Conservation (phyloP, 495 filamentous ascomycete genomes). For the Penicillium atrosanguineum region DNA sequence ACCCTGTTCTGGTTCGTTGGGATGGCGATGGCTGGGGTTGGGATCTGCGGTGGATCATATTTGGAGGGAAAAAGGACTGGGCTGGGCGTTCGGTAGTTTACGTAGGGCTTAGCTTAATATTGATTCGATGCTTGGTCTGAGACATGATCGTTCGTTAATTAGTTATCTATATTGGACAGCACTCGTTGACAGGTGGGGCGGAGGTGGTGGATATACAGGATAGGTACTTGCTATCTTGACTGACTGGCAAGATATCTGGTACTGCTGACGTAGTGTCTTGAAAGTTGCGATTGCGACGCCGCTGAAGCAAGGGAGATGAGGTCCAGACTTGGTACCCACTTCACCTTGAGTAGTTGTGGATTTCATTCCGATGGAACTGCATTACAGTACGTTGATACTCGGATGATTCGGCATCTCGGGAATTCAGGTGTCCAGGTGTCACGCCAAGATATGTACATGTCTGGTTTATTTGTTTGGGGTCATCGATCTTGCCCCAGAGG, state of each 20-base stretch:
- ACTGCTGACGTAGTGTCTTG: not conserved
- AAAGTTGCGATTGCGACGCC: not conserved
- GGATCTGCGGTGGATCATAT: not conserved
- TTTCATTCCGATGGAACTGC: not conserved
- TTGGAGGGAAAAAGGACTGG: not conserved
- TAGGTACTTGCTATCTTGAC: not conserved
- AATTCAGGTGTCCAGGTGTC: not conserved
- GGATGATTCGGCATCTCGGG: constrained; percentile 4
- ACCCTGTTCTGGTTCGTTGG: constrained; percentile 5
- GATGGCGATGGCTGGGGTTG: constrained; percentile 1
- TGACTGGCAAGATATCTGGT: not conserved
- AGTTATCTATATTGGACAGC: too few species aligned
- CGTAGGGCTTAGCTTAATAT: not conserved
- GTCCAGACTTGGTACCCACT: not conserved
- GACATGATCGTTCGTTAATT: too few species aligned
- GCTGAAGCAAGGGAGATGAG: constrained; percentile 14
- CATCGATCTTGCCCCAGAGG: too few species aligned
- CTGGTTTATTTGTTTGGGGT: too few species aligned
- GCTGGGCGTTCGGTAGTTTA: not conserved
- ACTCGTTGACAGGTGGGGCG: too few species aligned
- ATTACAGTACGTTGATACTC: constrained; percentile 1
- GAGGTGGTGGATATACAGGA: not conserved
- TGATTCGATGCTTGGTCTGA: too few species aligned
- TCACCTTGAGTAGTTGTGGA: not conserved
- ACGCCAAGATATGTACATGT: not conserved